phyloP scores from a whole-genome alignment of 2,329 filamentous ascomycete genomes.

The Pseudogymnoascus sp. region DNA sequence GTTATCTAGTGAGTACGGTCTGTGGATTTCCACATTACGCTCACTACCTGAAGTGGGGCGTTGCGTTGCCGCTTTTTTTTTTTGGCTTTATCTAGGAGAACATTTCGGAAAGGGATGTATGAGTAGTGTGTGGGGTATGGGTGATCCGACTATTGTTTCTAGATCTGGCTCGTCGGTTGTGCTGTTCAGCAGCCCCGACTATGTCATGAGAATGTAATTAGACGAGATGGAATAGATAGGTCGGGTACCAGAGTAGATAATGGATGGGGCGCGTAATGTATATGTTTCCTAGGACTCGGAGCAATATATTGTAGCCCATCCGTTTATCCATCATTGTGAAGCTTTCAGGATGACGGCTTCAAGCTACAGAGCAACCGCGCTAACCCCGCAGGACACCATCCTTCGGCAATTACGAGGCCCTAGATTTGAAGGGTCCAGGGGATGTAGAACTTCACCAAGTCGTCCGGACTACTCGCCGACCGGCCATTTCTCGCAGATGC shows the following conservation, averaged over 20 bases:
- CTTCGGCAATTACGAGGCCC: no score
- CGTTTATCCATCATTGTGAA: background rate
- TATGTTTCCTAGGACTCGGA: background rate
- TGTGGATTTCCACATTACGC: background rate
- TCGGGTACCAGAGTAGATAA: slow-evolving; percentile 2
- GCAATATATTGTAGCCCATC: background rate
- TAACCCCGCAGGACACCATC: no score
- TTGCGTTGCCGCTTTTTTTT: background rate
- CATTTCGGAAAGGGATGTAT: background rate
- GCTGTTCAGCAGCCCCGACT: background rate
- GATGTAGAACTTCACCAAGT: no score
- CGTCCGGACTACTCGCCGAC: no score
- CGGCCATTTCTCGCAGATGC: background rate
- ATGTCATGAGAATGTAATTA: slow-evolving; percentile 3
- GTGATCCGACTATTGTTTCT: slow-evolving; percentile 3
- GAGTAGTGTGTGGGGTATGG: background rate
- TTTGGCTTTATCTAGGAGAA: background rate
- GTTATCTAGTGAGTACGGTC: slow-evolving; percentile 3
- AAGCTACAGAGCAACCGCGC: no score
- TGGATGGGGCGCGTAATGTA: background rate
- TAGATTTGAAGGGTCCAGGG: no score
- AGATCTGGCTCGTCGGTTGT: background rate
- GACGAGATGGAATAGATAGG: background rate
- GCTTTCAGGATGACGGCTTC: background rate
- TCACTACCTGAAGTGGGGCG: background rate